A percentile compares a stretch with the other conserved stretches of the same genome.
These are phyloP conservation scores for Mycena kentingensis DNA, from an alignment of 768 basidiomycete species.

Conservation along the genomic window DNA sequence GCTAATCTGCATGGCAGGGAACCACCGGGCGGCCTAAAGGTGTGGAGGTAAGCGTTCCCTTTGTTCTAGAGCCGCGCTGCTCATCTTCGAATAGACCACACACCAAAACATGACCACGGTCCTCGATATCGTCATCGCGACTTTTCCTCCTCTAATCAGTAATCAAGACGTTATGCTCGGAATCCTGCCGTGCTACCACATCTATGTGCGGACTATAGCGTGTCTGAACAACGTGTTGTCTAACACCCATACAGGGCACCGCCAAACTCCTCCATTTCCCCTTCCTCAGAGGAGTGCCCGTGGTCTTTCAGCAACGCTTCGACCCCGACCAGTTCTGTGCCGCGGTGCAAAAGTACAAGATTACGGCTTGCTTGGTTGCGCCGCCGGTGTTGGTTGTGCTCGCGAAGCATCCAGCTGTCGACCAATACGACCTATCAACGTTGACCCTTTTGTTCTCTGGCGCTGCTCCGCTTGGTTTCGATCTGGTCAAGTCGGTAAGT, in stretches of 20 bases:
- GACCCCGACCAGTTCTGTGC: constrained; percentile 53
- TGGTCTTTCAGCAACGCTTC: constrained; percentile 54
- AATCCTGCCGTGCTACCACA: too few species aligned
- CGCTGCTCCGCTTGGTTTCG: constrained; percentile 64
- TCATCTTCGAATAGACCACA: constrained; percentile 47
- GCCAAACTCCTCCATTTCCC: constrained; percentile 30
- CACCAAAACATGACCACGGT: constrained; percentile 69
- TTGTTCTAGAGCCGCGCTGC: neutral
- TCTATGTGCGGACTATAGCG: too few species aligned
- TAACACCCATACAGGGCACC: neutral
- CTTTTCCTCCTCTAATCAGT: constrained; percentile 33
- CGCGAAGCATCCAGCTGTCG: constrained; percentile 54
- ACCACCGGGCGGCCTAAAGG: constrained; percentile 83
- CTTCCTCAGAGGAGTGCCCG: constrained; percentile 38
- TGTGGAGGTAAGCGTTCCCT: constrained; percentile 41
- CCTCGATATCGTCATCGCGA: constrained; percentile 41
- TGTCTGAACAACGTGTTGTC: too few species aligned
- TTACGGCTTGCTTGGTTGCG: constrained; percentile 50
- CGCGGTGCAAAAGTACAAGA: constrained; percentile 53
- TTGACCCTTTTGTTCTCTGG: constrained; percentile 54
- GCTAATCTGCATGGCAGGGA: constrained; percentile 41
- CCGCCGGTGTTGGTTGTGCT: constrained; percentile 68
- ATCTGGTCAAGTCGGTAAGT: constrained; percentile 43
- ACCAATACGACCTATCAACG: constrained; percentile 53
- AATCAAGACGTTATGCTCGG: neutral